phyloP scores from a whole-genome alignment of 306 rosid species.

The Vicia sativa region DNA sequence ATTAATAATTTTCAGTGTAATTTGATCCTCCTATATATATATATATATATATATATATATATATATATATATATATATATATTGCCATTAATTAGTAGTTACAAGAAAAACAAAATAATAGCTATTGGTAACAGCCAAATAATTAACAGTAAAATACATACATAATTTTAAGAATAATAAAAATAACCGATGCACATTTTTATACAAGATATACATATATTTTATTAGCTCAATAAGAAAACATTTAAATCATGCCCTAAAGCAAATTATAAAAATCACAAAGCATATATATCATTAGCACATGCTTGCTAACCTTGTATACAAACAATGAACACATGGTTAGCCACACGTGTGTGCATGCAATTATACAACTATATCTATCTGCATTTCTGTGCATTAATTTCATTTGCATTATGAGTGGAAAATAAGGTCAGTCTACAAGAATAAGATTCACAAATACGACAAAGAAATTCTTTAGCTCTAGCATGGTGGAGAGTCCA shows the following conservation, averaged over 20 bases:
- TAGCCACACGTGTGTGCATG: conserved; percentile 37
- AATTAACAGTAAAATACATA: too few species aligned
- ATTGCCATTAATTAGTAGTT: too few species aligned
- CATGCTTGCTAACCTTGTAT: conserved; percentile 32
- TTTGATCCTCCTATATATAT: too few species aligned
- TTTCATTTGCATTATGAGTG: conserved; percentile 52
- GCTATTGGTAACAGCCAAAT: too few species aligned
- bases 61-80: too few species aligned
- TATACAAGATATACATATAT: too few species aligned
- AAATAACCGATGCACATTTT: too few species aligned
- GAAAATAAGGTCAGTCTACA: conserved; percentile 53
- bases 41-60: too few species aligned
- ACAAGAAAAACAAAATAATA: too few species aligned
- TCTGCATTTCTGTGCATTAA: conserved; percentile 8
- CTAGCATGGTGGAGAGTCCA: conserved; percentile 76
- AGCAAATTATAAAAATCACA: conserved; percentile 22
- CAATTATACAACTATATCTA: conserved; percentile 4
- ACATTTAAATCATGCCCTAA: conserved; percentile 19
- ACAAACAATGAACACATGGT: conserved; percentile 28
- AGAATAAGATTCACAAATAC: conserved; percentile 72
- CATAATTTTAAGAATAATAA: too few species aligned
- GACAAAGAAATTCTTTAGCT: conserved; percentile 49
- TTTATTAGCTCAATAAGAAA: too few species aligned
- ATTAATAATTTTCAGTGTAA: too few species aligned
- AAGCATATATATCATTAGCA: conserved; percentile 21